Evolutionary conservation across 345 rosid species (phyloP).

Genomic region (Citrus australasica): DNA sequence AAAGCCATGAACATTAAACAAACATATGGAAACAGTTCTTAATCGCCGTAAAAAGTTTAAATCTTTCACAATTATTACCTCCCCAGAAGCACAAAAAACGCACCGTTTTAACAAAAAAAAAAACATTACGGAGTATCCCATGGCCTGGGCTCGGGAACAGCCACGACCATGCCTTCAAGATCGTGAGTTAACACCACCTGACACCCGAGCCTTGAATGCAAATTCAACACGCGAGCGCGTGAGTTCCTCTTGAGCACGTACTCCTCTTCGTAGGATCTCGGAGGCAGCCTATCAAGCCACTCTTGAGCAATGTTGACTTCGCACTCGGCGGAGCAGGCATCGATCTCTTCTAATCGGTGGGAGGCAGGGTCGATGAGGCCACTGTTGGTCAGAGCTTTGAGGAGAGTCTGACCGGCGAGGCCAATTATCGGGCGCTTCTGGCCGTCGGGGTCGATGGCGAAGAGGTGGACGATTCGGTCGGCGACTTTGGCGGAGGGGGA

Average conservation of each 20-base stretch:
- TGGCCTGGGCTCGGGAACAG: conserved; percentile 93
- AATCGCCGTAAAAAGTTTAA: conserved; percentile 1
- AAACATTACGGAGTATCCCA: conserved; percentile 83
- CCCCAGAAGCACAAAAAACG: conserved; percentile 7
- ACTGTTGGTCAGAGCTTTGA: conserved; percentile 62
- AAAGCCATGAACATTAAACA: not conserved
- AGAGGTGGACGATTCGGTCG: conserved; percentile 87
- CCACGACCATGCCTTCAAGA: conserved; percentile 98
- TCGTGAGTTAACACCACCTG: conserved; percentile 76
- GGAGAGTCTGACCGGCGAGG: conserved; percentile 86
- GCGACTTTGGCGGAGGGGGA: conserved; percentile 58
- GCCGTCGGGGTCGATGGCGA: conserved; percentile 77
- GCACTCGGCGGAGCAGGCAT: conserved; percentile 97
- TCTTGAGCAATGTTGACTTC: conserved; percentile 98
- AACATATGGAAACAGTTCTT: not conserved
- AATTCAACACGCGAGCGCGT: conserved; percentile 79
- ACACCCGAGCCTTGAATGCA: conserved; percentile 86
- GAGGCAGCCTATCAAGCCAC: conserved; percentile 83
- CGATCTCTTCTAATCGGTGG: conserved; percentile 92
- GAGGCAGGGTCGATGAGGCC: conserved; percentile 91
- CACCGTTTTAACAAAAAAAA: not conserved
- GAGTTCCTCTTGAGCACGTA: conserved; percentile 79
- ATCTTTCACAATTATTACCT: conserved; percentile 1
- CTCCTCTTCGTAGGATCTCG: conserved; percentile 92
- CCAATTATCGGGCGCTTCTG: conserved; percentile 70